These are phyloP conservation scores for Trichoderma sp. DNA, from an alignment of 2,329 filamentous ascomycete genomes.

Conservation along the genomic window DNA sequence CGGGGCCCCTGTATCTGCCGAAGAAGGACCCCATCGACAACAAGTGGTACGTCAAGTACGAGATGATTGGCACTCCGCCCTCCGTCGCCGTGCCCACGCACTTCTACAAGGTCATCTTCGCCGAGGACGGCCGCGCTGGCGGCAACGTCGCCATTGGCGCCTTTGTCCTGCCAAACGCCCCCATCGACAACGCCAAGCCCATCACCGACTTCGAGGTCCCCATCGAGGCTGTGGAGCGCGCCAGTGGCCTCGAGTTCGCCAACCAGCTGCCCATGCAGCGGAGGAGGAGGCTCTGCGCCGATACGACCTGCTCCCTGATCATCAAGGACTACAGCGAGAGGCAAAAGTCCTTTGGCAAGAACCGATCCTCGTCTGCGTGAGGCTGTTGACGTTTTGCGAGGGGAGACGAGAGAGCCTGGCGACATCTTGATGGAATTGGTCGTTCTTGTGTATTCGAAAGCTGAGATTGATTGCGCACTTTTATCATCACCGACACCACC, in stretches of 20 bases:
- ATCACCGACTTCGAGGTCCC: slow-evolving; percentile 93
- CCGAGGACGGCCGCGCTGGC: slow-evolving; percentile 71
- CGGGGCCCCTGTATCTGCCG: slow-evolving; percentile 90
- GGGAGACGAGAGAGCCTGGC: neutral
- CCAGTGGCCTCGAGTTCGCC: slow-evolving; percentile 89
- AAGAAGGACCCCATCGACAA: slow-evolving; percentile 77
- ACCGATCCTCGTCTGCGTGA: neutral
- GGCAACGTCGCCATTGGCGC: slow-evolving; percentile 87
- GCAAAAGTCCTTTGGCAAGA: slow-evolving; percentile 59
- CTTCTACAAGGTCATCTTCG: slow-evolving; percentile 99
- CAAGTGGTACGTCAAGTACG: slow-evolving; percentile 95
- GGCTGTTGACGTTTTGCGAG: neutral
- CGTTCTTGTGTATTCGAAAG: neutral
- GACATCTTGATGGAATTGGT: neutral
- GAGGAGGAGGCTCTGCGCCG: slow-evolving; percentile 78
- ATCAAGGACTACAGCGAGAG: slow-evolving; percentile 74
- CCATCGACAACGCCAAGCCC: slow-evolving; percentile 83
- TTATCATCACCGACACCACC: neutral
- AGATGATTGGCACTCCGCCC: slow-evolving; percentile 91
- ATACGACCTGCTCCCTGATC: slow-evolving; percentile 79
- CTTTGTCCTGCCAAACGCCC: slow-evolving; percentile 92
- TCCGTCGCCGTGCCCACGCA: slow-evolving; percentile 96
- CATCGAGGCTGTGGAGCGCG: slow-evolving; percentile 86
- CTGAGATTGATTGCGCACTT: neutral
- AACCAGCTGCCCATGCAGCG: slow-evolving; percentile 72